Evolutionary conservation across 192 early-diverging fungal species (phyloP).

Genomic region (Gamsiella multidivaricata): DNA sequence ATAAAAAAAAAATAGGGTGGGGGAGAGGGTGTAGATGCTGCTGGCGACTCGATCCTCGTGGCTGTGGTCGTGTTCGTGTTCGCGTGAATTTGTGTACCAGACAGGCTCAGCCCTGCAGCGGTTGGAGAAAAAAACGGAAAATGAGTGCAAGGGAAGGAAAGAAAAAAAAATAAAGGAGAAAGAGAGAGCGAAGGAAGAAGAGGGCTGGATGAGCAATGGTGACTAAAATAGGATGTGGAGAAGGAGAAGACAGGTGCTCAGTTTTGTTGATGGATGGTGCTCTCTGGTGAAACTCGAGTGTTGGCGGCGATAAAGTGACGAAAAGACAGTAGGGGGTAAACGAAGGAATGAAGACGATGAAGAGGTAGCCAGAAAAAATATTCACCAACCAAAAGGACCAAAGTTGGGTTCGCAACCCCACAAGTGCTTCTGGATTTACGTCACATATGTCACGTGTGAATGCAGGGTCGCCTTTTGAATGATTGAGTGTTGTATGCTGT

Average conservation of each 20-base stretch:
- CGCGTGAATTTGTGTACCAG: too few species aligned
- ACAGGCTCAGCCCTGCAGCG: not conserved
- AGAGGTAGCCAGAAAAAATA: not conserved
- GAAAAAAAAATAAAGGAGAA: not conserved
- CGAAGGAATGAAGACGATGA: not conserved
- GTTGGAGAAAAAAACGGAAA: not conserved
- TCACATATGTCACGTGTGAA: too few species aligned
- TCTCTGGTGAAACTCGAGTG: too few species aligned
- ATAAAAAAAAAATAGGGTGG: not conserved
- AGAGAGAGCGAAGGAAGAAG: not conserved
- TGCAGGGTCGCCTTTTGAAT: too few species aligned
- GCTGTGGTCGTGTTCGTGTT: too few species aligned
- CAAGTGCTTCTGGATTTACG: too few species aligned
- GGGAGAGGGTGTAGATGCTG: too few species aligned
- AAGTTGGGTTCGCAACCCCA: too few species aligned
- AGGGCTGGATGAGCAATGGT: constrained; percentile 11
- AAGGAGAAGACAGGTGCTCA: not conserved
- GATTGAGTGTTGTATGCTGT: too few species aligned
- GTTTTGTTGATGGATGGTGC: too few species aligned
- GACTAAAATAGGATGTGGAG: constrained; percentile 13
- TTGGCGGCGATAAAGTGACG: too few species aligned
- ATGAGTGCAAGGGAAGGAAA: not conserved
- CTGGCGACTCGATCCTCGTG: not conserved
- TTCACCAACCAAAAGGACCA: too few species aligned
- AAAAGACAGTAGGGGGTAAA: not conserved